Percentiles rank a stretch among this genome's conserved stretches.
Evolutionary conservation across 2,329 filamentous ascomycete genomes (phyloP).

Genomic region (Xylariaceae sp.): DNA sequence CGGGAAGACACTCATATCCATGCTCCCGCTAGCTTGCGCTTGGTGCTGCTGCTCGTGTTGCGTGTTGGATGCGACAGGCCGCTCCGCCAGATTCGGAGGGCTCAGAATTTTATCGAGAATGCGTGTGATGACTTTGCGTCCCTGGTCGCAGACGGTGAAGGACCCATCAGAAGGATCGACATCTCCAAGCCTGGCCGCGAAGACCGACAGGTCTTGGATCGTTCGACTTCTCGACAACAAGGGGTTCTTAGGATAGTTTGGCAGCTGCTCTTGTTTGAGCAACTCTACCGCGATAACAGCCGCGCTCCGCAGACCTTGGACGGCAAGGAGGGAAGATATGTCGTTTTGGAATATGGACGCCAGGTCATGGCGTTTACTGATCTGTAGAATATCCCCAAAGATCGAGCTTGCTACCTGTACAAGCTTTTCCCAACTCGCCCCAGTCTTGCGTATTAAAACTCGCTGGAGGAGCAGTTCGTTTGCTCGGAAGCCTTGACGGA

Average conservation of each 20-base stretch:
- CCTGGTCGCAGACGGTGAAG: constrained; percentile 42
- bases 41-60: constrained; percentile 23
- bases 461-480: constrained; percentile 44
- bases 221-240: constrained; percentile 44
- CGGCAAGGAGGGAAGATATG: constrained; percentile 39
- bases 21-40: constrained; percentile 17
- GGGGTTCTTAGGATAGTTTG: constrained; percentile 43
- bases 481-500: constrained; percentile 34
- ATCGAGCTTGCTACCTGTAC: constrained; percentile 39
- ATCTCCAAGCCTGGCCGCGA: constrained; percentile 42
- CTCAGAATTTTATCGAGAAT: constrained; percentile 45
- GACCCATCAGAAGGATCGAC: constrained; percentile 41
- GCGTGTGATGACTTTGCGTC: constrained; percentile 43
- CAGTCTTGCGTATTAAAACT: constrained; percentile 43
- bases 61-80: constrained; percentile 16
- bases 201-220: constrained; percentile 45
- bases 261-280: constrained; percentile 44
- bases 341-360: constrained; percentile 37
- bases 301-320: constrained; percentile 43
- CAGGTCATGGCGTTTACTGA: constrained; percentile 42
- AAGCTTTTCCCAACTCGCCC: constrained; percentile 41
- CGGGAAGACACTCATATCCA: constrained; percentile 23
- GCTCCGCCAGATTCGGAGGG: constrained; percentile 31
- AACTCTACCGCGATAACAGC: constrained; percentile 45
- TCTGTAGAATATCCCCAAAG: constrained; percentile 41